These are phyloP conservation scores for Nitzschia sp. DNA, from an alignment of 108 stramenopile species.

Conservation along the genomic window DNA sequence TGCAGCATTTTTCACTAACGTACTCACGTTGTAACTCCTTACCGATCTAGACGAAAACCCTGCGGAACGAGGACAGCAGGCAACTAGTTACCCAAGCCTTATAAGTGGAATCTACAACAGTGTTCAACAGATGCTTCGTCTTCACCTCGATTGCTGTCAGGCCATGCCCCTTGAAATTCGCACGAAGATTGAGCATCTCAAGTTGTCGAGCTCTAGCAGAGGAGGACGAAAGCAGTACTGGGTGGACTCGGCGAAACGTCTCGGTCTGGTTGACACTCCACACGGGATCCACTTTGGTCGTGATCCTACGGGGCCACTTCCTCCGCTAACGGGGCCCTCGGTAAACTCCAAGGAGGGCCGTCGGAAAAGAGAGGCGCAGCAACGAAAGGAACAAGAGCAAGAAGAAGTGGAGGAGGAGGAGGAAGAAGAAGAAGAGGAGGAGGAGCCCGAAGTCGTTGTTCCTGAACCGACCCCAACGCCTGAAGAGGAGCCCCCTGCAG, in stretches of 20 bases:
- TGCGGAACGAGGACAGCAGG: constrained; percentile 66
- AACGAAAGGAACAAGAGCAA: constrained; percentile 28
- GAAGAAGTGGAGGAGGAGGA: constrained; percentile 12
- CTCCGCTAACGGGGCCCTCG: constrained; percentile 55
- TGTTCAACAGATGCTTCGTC: constrained; percentile 86
- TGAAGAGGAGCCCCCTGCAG: constrained; percentile 5
- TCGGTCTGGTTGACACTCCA: constrained; percentile 77
- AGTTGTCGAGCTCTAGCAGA: constrained; percentile 70
- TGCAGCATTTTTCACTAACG: neutral
- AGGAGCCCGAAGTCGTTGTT: neutral
- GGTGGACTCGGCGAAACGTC: constrained; percentile 82
- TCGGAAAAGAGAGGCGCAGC: constrained; percentile 43
- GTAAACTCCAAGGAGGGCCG: constrained; percentile 55
- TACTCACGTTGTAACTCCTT: neutral
- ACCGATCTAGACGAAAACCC: constrained; percentile 47
- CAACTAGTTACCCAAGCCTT: constrained; percentile 73
- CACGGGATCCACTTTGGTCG: constrained; percentile 83
- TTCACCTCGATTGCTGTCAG: constrained; percentile 77
- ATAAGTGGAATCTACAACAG: constrained; percentile 87
- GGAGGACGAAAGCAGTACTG: constrained; percentile 91
- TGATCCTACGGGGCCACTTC: constrained; percentile 73
- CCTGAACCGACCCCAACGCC: neutral
- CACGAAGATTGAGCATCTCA: constrained; percentile 57
- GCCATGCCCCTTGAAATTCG: constrained; percentile 66
- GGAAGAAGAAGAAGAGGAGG: neutral